A percentile compares a stretch with the other conserved stretches of the same genome.
Conservation (phyloP, 768 basidiomycete genomes). For the Hygrophorus pudorinus region DNA sequence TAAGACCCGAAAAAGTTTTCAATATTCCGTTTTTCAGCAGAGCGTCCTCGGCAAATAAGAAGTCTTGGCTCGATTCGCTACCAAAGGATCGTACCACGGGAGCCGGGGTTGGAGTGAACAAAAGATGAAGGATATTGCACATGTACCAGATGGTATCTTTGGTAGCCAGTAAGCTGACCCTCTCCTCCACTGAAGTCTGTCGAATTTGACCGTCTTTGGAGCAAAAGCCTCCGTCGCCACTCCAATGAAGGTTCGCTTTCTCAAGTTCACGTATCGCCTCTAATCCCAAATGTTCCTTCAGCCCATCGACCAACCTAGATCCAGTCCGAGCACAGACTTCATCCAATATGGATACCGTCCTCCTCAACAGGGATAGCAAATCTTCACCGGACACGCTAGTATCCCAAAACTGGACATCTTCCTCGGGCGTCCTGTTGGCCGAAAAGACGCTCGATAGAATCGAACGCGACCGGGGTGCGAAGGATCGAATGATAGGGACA, state of each 20-base stretch:
- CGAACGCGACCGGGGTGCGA: constrained; percentile 7
- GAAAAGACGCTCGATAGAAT: not conserved
- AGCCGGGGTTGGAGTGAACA: constrained; percentile 12
- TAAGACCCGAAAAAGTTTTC: too few species aligned
- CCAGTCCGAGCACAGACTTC: not conserved
- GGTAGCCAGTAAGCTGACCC: constrained; percentile 15
- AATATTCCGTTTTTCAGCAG: not conserved
- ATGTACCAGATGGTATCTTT: constrained; percentile 48
- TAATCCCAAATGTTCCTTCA: not conserved
- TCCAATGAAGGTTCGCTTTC: not conserved
- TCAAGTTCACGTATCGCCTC: not conserved
- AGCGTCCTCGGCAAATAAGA: not conserved
- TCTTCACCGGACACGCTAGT: too few species aligned
- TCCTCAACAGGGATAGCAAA: not conserved
- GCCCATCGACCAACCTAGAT: not conserved
- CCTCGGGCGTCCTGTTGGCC: not conserved
- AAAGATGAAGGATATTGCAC: constrained; percentile 32
- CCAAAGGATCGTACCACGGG: not conserved
- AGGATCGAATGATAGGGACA: constrained; percentile 19
- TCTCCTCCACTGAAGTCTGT: not conserved
- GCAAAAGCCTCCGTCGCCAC: not conserved
- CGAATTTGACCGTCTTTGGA: not conserved
- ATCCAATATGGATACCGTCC: not conserved
- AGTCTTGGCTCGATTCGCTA: not conserved
- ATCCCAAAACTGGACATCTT: not conserved